Evolutionary conservation across 495 filamentous ascomycete species (phyloP), one percentile per base, ranked within the genome.

Genomic region (Penicillium taxi): DNA sequence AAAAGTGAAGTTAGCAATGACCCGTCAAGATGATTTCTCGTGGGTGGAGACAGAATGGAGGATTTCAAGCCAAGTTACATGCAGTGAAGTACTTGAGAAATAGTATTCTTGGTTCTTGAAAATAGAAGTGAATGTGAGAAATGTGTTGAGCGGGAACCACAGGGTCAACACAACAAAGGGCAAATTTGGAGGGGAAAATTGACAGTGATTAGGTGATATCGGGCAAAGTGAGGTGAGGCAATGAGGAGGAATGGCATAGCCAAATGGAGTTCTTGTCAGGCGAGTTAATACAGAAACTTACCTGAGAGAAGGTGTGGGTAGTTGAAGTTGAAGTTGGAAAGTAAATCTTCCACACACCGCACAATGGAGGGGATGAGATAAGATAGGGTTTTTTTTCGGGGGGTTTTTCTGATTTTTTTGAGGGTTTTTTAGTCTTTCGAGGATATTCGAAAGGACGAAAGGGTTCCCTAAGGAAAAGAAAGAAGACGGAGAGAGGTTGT

Each of bases 351-450:
- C 48, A 56, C 59, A 63, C 53, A 64, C 61, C 58, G 51, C 59
- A 64, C 54, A 66, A 51, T 55, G 27, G 42, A 43, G 54, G 47
- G 46, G 45, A 47, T 50, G 51, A 52, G 58, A 57, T 61, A 59
- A 56, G 51, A 52, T 57, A 44, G 44, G 37, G 38, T 30, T 46
- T 50, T 56, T 50, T 45, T 39, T 18, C 22, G 20, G 41, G 41
- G 45, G 42, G 44, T 54, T 58, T 61, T 64, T 50, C 48, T 42
- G 41, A 33, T 56, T 64, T 69, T 66, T 69, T 69, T 47, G 45
- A 26, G 35, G 47, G 39, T 47, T 68, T 62, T 63, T 59, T 57
- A 47, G 41, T 46, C 66, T 72, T 73, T 67, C 56, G 60, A 66
- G 42, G 47, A 50, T 18, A 39, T 41, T 65, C 52, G 51, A 59